phyloP scores from a whole-genome alignment of 176 grass and related monocot genomes.

The Oryza brachyantha region DNA sequence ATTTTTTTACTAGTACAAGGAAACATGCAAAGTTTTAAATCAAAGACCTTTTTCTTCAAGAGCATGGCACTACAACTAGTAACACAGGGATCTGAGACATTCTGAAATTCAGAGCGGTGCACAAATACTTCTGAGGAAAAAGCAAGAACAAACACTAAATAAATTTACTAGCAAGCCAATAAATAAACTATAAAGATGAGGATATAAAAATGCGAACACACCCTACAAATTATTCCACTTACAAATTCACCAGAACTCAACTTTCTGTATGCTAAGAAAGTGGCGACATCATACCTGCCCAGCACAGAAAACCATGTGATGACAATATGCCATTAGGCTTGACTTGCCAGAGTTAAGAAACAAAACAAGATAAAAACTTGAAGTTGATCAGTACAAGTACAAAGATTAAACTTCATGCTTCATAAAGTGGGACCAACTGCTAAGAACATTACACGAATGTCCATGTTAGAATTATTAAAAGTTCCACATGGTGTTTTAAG shows the following conservation, averaged over 20 bases:
- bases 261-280: conserved; percentile 68
- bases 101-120: not conserved
- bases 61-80: not conserved
- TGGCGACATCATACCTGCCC: conserved; percentile 78
- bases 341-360: conserved; percentile 26
- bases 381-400: not conserved
- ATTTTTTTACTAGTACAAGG: not conserved
- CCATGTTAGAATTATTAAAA: conserved; percentile 9
- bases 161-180: not conserved
- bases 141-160: not conserved
- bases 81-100: conserved; percentile 8
- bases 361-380: conserved; percentile 20
- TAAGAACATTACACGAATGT: not conserved
- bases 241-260: conserved; percentile 73
- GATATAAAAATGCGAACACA: not conserved
- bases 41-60: not conserved
- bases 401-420: not conserved
- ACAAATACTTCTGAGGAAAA: conserved; percentile 10
- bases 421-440: not conserved
- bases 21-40: not conserved
- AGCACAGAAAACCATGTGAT: conserved; percentile 28
- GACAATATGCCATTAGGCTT: conserved; percentile 15
- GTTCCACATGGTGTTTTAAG: too few species aligned
- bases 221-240: conserved; percentile 37
- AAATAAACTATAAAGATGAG: not conserved